A percentile compares a stretch with the other conserved stretches of the same genome.
These are phyloP conservation scores for Paramecium sexaurelia DNA, from an alignment of 73 alveolate species.

Conservation along the genomic window DNA sequence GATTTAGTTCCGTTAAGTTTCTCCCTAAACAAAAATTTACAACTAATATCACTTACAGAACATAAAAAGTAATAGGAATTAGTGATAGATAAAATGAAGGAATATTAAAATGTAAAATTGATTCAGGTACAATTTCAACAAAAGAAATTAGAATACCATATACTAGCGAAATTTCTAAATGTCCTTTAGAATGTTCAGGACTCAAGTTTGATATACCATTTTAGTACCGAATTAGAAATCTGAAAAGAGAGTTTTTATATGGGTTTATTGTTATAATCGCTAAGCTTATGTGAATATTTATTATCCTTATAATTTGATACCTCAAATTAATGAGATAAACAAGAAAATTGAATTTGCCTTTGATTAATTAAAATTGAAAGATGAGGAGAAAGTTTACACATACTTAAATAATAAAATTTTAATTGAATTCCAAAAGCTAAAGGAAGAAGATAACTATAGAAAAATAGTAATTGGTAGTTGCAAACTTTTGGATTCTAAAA, in stretches of 20 bases:
- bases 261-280: slow-evolving; percentile 94
- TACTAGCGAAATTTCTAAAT: slow-evolving; percentile 79
- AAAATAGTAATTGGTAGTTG: slow-evolving; percentile 91
- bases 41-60: slow-evolving; percentile 81
- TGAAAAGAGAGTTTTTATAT: slow-evolving; percentile 85
- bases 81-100: slow-evolving; percentile 77
- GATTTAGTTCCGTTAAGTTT: slow-evolving; percentile 90
- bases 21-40: slow-evolving; percentile 88
- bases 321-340: slow-evolving; percentile 67
- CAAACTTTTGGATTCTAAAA: slow-evolving; percentile 86
- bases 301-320: slow-evolving; percentile 84
- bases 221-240: slow-evolving; percentile 92
- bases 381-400: slow-evolving; percentile 66
- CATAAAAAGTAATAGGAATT: slow-evolving; percentile 74
- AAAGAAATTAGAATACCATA: slow-evolving; percentile 81
- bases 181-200: slow-evolving; percentile 79
- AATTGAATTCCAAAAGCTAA: slow-evolving; percentile 78
- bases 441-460: slow-evolving; percentile 73
- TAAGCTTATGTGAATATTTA: slow-evolving; percentile 87
- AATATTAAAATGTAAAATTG: slow-evolving; percentile 73
- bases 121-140: slow-evolving; percentile 86
- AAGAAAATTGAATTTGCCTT: slow-evolving; percentile 78
- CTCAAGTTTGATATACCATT: slow-evolving; percentile 82
- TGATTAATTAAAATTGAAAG: slow-evolving; percentile 66
- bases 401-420: slow-evolving; percentile 72